Conservation (phyloP, 2,329 filamentous ascomycete species). For the Trichocomaceae sp. region DNA sequence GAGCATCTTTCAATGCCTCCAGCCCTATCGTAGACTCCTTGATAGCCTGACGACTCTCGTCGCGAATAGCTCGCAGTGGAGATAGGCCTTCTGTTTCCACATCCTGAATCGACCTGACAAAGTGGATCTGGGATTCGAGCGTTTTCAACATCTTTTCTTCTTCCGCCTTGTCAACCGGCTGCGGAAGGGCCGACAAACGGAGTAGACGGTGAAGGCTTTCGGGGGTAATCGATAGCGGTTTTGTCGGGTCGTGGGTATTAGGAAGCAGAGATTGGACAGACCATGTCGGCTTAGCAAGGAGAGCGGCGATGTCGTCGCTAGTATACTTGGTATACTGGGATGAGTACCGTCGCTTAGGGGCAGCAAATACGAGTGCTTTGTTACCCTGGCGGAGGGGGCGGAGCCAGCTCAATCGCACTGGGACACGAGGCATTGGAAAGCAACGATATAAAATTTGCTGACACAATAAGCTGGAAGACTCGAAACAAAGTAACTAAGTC, state of each 20-base stretch:
- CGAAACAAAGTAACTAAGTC: not conserved
- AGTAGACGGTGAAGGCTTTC: slow-evolving; percentile 75
- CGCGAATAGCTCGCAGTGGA: slow-evolving; percentile 71
- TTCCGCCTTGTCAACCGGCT: slow-evolving; percentile 56
- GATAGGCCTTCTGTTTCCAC: slow-evolving; percentile 67
- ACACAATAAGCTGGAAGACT: not conserved
- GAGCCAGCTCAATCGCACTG: not conserved
- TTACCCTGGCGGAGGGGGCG: not conserved
- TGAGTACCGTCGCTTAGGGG: slow-evolving; percentile 7
- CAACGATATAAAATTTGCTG: not conserved
- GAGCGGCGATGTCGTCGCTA: slow-evolving; percentile 29
- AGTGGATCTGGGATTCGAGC: slow-evolving; percentile 75
- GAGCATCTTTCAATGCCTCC: slow-evolving; percentile 29
- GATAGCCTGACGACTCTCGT: slow-evolving; percentile 49
- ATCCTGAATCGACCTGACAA: slow-evolving; percentile 77
- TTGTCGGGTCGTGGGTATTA: slow-evolving; percentile 24
- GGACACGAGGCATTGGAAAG: slow-evolving; percentile 2
- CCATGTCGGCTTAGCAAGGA: slow-evolving; percentile 70
- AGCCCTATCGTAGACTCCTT: slow-evolving; percentile 36
- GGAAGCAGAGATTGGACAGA: slow-evolving; percentile 71
- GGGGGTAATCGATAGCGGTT: slow-evolving; percentile 48
- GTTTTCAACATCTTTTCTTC: slow-evolving; percentile 66
- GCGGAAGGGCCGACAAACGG: slow-evolving; percentile 78
- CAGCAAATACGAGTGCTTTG: not conserved
- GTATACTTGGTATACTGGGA: slow-evolving; percentile 11